A percentile compares a stretch with the other conserved stretches of the same genome.
Conservation (phyloP, 768 basidiomycete genomes). For the Leccinum arenicola region DNA sequence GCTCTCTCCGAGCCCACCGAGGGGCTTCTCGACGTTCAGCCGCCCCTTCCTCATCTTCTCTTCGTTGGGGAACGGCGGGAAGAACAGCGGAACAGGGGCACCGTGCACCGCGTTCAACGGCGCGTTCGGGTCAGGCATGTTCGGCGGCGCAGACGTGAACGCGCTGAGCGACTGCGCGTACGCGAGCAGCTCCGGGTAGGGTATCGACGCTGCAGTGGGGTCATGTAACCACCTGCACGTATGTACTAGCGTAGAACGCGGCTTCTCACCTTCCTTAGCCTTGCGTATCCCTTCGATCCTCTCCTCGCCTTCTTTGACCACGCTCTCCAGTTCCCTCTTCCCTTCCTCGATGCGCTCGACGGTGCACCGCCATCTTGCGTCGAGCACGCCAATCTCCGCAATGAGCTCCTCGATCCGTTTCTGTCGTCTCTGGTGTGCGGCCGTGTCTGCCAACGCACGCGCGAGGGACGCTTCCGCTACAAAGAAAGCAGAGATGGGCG, state of each 20-base stretch:
- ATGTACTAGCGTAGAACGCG: neutral
- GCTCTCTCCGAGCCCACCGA: conserved; percentile 76
- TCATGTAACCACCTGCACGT: neutral
- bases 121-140: conserved; percentile 68
- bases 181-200: conserved; percentile 77
- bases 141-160: conserved; percentile 86
- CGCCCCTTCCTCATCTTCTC: conserved; percentile 86
- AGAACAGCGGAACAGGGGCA: conserved; percentile 75
- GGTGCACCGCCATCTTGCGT: conserved; percentile 66
- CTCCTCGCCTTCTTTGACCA: conserved; percentile 75
- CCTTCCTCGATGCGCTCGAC: conserved; percentile 62
- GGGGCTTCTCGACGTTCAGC: conserved; percentile 76
- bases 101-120: conserved; percentile 40
- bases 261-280: conserved; percentile 61
- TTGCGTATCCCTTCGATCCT: conserved; percentile 65
- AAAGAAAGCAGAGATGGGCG: conserved; percentile 55
- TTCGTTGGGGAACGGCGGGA: conserved; percentile 89
- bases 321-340: conserved; percentile 63
- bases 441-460: conserved; percentile 59
- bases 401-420: conserved; percentile 70
- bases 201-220: conserved; percentile 58
- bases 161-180: conserved; percentile 84
- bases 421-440: conserved; percentile 74
- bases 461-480: conserved; percentile 65
- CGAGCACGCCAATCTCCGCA: conserved; percentile 65